A percentile compares a stretch with the other conserved stretches of the same genome.
These are phyloP conservation scores for Neurospora pannonica DNA, from an alignment of 495 filamentous ascomycete species.

Conservation along the genomic window DNA sequence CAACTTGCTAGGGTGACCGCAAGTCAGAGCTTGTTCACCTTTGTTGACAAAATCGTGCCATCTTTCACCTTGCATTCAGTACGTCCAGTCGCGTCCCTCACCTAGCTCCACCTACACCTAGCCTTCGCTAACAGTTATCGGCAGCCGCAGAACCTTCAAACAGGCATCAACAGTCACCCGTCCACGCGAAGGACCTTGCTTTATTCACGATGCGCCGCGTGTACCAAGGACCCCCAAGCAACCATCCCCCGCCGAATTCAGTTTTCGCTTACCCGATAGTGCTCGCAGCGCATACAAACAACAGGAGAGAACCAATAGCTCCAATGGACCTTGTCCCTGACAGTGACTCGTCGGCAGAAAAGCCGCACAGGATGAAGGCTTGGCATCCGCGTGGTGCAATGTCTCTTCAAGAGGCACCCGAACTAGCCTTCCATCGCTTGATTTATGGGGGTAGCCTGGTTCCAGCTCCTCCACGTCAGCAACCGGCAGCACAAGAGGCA, in stretches of 20 bases:
- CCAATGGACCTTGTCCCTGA: not conserved
- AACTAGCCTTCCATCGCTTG: not conserved
- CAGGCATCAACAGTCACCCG: not conserved
- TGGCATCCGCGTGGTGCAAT: not conserved
- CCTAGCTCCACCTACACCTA: not conserved
- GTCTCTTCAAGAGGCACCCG: not conserved
- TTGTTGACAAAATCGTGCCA: not conserved
- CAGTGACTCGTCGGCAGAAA: not conserved
- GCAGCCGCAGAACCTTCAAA: not conserved
- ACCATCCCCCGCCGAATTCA: not conserved
- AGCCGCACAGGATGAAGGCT: fast-evolving
- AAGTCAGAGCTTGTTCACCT: not conserved
- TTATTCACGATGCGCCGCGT: not conserved
- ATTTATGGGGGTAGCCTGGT: not conserved
- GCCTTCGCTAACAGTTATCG: not conserved
- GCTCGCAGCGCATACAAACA: not conserved
- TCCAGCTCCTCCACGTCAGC: not conserved
- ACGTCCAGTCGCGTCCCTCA: not conserved
- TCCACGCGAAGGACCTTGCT: not conserved
- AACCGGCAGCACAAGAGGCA: not conserved
- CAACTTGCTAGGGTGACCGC: not conserved
- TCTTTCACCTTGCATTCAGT: not conserved
- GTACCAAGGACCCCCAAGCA: not conserved
- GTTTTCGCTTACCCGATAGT: not conserved
- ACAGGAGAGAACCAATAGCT: not conserved